A percentile compares a stretch with the other conserved stretches of the same genome.
Conservation (phyloP, 1,139 yeast species). For the Blastobotrys capitulatus region DNA sequence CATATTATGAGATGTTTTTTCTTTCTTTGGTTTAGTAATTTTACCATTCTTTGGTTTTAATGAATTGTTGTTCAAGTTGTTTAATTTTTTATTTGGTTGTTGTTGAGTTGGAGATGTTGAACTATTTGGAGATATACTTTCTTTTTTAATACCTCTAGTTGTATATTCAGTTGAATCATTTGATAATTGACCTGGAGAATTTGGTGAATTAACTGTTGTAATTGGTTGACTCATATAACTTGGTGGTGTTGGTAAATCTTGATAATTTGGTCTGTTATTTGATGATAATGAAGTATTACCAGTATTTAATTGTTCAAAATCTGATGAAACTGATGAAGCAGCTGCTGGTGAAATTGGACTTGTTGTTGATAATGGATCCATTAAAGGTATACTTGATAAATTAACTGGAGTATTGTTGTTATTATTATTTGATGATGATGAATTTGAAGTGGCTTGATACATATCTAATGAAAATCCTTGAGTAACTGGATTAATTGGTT, state of each 20-base stretch:
- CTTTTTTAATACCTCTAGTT: conserved; percentile 3
- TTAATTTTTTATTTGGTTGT: neutral
- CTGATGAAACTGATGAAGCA: conserved; percentile 1
- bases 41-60: conserved; percentile 24
- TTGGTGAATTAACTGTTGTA: neutral
- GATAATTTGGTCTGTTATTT: neutral
- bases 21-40: conserved; percentile 37
- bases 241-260: conserved; percentile 10
- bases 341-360: conserved; percentile 5
- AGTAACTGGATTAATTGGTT: neutral
- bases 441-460: neutral
- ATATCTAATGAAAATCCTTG: conserved; percentile 5
- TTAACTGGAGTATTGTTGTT: neutral
- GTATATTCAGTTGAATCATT: conserved; percentile 2
- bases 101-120: neutral
- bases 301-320: neutral
- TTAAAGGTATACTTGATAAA: neutral
- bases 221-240: conserved; percentile 3
- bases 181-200: conserved; percentile 4
- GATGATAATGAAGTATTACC: neutral
- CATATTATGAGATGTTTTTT: conserved; percentile 69
- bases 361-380: neutral
- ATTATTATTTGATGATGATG: neutral
- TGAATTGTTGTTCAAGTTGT: conserved; percentile 13
- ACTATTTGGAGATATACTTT: neutral